Base-by-base conservation (phyloP, 108 stramenopile species). In the Cyclotella cryptica region DNA sequence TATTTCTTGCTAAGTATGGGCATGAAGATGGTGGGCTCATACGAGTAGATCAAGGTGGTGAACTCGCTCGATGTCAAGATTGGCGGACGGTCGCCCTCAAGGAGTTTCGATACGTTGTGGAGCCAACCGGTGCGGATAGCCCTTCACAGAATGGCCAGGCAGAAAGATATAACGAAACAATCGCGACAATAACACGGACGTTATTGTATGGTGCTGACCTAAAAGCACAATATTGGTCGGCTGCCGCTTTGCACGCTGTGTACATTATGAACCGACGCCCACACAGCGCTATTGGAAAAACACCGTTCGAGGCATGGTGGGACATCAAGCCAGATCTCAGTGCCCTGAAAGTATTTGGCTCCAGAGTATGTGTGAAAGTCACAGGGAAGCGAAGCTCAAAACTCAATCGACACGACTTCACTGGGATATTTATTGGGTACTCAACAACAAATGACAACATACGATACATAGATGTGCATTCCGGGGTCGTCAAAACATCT, bases 381-480 rank as follows among this genome's bases (percentile, higher is more conserved):
- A 64, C 63, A 35, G 63, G 58, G 18, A 51, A 51, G 19, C 3
- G 49, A 3, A 18, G 49, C 49, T 18, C 57, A 13, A 58, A 58
- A 58, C 57, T 58, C 9, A 21, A 58, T 58, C 57, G 57, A 21
- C 57, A 58, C 24, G 57, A 24, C 22, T 58, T 58, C 27, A 24
- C 12, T 26, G 57, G 57, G 26, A 13, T 58, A 21, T 51, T 51
- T 51, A 19, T 21, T 19, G 49, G 49, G 18, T 51, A 51, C 49
- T 19, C 49, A 51, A 15, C 57, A 27, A 58, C 57, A 13, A 15
- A 58, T 24, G 57, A 24, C 57, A 58, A 58, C 26, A 58, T 58
- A 13, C 7, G 9, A 9, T 58, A 58, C 22, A 21, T 69, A 14
- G 69, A 55, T 21, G 24, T 55, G 0, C 29, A 69, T 41, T 40